These are phyloP conservation scores for Hypsizygus marmoreus DNA, from an alignment of 768 basidiomycete genomes.

Conservation along the genomic window DNA sequence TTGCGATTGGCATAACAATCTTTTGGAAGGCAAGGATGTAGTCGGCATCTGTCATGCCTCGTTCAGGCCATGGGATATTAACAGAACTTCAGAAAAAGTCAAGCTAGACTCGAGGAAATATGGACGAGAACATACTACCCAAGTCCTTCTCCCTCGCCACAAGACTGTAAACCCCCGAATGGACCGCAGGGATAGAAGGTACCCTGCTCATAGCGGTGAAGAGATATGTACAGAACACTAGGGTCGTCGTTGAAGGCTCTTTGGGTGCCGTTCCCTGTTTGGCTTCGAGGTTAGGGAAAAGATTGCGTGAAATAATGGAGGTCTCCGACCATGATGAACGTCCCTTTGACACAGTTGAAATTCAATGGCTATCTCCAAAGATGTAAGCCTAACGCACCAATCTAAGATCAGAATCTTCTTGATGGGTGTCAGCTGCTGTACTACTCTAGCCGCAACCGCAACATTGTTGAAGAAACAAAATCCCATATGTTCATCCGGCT, in stretches of 20 bases:
- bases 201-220: conserved; percentile 94
- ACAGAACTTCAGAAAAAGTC: conserved; percentile 63
- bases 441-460: conserved; percentile 85
- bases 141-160: conserved; percentile 79
- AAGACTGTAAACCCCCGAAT: conserved; percentile 85
- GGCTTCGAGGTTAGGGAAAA: too few relatives aligned
- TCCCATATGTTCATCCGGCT: conserved; percentile 98
- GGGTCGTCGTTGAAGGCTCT: conserved; percentile 94
- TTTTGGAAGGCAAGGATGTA: conserved; percentile 97
- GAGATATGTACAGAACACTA: conserved; percentile 87
- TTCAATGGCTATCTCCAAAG: conserved; percentile 4
- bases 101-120: conserved; percentile 1
- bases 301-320: background rate
- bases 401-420: conserved; percentile 91
- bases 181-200: conserved; percentile 91
- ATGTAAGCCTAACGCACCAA: conserved; percentile 61
- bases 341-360: conserved; percentile 51
- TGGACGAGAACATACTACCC: conserved; percentile 69
- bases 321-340: conserved; percentile 74
- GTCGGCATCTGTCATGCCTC: conserved; percentile 91
- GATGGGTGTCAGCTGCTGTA: conserved; percentile 66
- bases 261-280: conserved; percentile 92
- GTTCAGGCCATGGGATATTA: conserved; percentile 92
- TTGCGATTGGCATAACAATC: conserved; percentile 94
- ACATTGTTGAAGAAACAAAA: conserved; percentile 99